phyloP scores from a whole-genome alignment of 148 eudicot genomes.

The Persicaria maculosa region DNA sequence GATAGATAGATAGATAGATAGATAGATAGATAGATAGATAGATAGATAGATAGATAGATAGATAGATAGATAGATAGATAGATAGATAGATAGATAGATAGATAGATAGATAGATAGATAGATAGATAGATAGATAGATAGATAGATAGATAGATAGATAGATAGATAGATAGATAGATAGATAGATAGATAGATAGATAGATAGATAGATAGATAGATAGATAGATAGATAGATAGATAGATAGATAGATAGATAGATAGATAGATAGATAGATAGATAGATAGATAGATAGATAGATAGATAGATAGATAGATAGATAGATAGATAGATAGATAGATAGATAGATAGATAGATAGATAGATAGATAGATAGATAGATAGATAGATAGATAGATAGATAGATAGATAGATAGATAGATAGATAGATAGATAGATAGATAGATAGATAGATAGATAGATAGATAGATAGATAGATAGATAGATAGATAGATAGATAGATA shows the following conservation, averaged over 20 bases:
- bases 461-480: neutral
- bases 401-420: neutral
- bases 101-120: neutral
- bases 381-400: neutral
- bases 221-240: neutral
- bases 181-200: neutral
- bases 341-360: neutral
- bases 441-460: neutral
- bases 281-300: neutral
- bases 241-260: neutral
- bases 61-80: neutral
- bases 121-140: neutral
- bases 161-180: neutral
- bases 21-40: neutral
- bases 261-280: neutral
- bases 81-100: neutral
- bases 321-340: neutral
- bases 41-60: neutral
- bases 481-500: neutral
- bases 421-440: neutral
- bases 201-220: neutral
- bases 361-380: neutral
- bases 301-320: neutral
- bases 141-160: neutral
- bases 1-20: neutral